Conservation (phyloP, 2,329 filamentous ascomycete genomes). For the Macrophomina tecta region DNA sequence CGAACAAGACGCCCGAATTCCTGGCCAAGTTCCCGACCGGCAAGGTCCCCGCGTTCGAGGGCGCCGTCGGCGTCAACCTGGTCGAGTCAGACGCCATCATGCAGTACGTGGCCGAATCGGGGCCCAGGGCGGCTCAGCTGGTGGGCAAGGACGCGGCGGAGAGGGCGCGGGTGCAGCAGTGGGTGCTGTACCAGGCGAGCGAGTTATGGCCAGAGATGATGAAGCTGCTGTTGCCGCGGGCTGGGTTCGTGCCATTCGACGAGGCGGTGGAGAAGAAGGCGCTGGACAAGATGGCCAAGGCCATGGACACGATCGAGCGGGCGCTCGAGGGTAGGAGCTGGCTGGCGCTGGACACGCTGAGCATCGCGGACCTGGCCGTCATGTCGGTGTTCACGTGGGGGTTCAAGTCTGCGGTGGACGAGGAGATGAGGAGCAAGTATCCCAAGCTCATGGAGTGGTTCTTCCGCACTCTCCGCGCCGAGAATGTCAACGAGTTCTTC, state of each 20-base stretch:
- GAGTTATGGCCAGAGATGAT: conserved; percentile 29
- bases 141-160: conserved; percentile 51
- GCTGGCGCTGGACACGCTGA: conserved; percentile 33
- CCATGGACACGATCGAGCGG: conserved; percentile 30
- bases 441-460: conserved; percentile 35
- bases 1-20: conserved; percentile 55
- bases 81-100: conserved; percentile 57
- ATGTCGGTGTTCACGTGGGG: conserved; percentile 32
- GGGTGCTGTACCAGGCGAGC: conserved; percentile 41
- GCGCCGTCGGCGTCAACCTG: conserved; percentile 54
- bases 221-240: conserved; percentile 29
- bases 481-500: conserved; percentile 32
- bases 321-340: conserved; percentile 30
- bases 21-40: conserved; percentile 59
- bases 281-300: conserved; percentile 29
- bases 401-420: conserved; percentile 33
- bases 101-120: conserved; percentile 54
- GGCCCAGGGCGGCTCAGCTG: conserved; percentile 53
- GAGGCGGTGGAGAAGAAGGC: conserved; percentile 29
- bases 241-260: conserved; percentile 32
- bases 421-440: conserved; percentile 30
- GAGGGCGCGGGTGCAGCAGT: conserved; percentile 53
- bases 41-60: conserved; percentile 59
- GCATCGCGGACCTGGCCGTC: conserved; percentile 36
- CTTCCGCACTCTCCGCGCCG: conserved; percentile 31